A percentile compares a stretch with the other conserved stretches of the same genome.
These are phyloP conservation scores for Lagenaria siceraria DNA, from an alignment of 306 rosid genomes.

Conservation along the genomic window DNA sequence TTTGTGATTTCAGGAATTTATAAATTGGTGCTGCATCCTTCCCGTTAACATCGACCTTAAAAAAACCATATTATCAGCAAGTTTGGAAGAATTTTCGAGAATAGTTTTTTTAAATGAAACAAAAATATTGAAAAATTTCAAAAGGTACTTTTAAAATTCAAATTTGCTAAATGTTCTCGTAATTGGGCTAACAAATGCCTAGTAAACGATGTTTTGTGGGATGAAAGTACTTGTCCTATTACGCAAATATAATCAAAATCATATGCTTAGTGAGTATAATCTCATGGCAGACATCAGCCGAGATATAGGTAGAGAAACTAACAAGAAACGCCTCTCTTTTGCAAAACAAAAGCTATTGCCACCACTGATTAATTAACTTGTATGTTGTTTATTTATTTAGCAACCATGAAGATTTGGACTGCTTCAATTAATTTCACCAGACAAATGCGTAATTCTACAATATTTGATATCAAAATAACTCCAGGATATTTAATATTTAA, in stretches of 20 bases:
- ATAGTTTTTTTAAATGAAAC: neutral
- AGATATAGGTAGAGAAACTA: neutral
- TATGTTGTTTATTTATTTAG: neutral
- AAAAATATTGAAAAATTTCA: neutral
- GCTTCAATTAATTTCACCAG: neutral
- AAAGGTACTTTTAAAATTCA: too few species aligned
- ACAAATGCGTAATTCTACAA: neutral
- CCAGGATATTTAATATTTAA: neutral
- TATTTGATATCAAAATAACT: neutral
- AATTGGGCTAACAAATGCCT: neutral
- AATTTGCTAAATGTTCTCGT: neutral
- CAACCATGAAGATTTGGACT: neutral
- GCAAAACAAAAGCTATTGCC: neutral
- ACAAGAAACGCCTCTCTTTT: neutral
- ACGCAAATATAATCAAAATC: neutral
- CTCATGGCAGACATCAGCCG: neutral
- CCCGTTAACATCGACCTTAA: slow-evolving; percentile 76
- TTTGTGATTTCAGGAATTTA: slow-evolving; percentile 53
- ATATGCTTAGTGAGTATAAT: neutral
- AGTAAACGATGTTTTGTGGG: neutral
- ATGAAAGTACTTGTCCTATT: neutral
- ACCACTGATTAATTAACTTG: neutral
- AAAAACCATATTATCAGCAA: neutral
- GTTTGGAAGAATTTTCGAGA: neutral
- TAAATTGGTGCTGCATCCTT: slow-evolving; percentile 58